phyloP scores from a whole-genome alignment of 1,139 yeast species.

The Blastobotrys buckinghamii region DNA sequence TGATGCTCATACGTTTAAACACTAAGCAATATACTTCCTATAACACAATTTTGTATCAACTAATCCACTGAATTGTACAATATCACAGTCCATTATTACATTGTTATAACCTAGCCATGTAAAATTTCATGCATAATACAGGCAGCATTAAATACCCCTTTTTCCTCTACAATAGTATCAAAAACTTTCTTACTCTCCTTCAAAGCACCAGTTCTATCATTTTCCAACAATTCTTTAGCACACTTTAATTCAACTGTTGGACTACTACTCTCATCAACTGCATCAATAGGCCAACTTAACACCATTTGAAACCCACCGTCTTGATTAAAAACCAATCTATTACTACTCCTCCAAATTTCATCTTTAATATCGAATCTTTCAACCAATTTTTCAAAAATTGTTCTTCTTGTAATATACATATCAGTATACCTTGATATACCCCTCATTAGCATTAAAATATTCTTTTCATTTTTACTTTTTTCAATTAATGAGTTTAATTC shows the following conservation, averaged over 20 bases:
- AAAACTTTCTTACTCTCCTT: slow-evolving; percentile 13
- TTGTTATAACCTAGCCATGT: no score
- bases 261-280: not conserved
- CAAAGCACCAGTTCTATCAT: slow-evolving; percentile 11
- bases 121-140: slow-evolving; percentile 17
- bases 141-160: slow-evolving; percentile 19
- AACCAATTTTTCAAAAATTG: slow-evolving; percentile 18
- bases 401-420: slow-evolving; percentile 17
- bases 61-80: no score
- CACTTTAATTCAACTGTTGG: slow-evolving; percentile 10
- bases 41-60: no score
- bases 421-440: slow-evolving; percentile 24
- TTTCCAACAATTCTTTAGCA: not conserved
- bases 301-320: slow-evolving; percentile 8
- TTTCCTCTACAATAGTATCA: slow-evolving; percentile 12
- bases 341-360: slow-evolving; percentile 19
- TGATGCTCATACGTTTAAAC: no score
- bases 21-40: no score
- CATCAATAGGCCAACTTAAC: slow-evolving; percentile 10
- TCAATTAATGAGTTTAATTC: slow-evolving; percentile 20
- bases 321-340: slow-evolving; percentile 13
- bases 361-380: slow-evolving; percentile 9
- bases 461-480: slow-evolving; percentile 11
- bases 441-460: slow-evolving; percentile 20
- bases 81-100: no score